These are phyloP conservation scores for Candida pseudoglaebosa DNA, from an alignment of 805 yeast species.

Conservation along the genomic window DNA sequence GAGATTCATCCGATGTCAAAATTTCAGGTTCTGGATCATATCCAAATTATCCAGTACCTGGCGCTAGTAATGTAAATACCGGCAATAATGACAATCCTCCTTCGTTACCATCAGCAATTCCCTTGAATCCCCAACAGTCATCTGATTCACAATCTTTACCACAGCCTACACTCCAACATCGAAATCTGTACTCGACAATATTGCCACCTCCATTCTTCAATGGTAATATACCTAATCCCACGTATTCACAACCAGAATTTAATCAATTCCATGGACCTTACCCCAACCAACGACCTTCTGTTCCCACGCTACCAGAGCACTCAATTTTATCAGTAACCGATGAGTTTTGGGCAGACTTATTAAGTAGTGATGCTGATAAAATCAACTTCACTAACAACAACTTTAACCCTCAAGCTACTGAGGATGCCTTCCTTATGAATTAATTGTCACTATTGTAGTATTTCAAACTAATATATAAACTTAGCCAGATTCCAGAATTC, in stretches of 20 bases:
- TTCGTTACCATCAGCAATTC: not conserved
- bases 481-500: not conserved
- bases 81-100: not conserved
- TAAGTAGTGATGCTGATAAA: conserved; percentile 32
- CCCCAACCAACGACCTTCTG: conserved; percentile 1
- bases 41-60: not conserved
- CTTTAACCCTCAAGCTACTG: conserved; percentile 11
- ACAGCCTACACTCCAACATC: not conserved
- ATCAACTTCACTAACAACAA: conserved; percentile 29
- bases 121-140: not conserved
- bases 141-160: not conserved
- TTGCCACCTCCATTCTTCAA: not conserved
- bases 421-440: conserved; percentile 20
- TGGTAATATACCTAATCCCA: not conserved
- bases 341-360: conserved; percentile 66
- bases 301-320: conserved; percentile 32
- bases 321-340: conserved; percentile 58
- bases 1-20: not conserved
- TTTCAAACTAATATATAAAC: not conserved
- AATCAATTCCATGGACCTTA: not conserved
- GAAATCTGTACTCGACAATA: not conserved
- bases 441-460: not conserved
- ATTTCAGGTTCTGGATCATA: not conserved
- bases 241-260: not conserved
- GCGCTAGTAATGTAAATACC: not conserved